Evolutionary conservation across 371 early-diverging fungal species (phyloP), one percentile per base, ranked within the genome.

Genomic region (Syncephalastrum racemosum): DNA sequence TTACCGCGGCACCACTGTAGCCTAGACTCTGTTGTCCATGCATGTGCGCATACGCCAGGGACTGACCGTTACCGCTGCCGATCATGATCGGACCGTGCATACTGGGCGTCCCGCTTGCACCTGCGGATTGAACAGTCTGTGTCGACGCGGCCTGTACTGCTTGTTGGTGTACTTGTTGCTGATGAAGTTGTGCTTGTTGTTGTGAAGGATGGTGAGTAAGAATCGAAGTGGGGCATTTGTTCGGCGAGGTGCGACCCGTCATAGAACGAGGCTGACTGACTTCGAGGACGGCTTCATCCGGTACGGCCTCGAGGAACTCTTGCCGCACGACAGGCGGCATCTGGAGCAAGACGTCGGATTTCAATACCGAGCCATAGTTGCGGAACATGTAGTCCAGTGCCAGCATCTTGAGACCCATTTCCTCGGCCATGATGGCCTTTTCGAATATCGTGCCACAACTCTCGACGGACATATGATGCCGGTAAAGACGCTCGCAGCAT

Each of bases 371-470:
- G 3, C 84, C 84, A 50, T 73, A 76, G 36, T 84, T 65, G 22
- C 66, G 62, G 56, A 82, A 82, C 66, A 84, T 84, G 48, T 72
- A 84, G 42, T 84, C 80, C 14, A 82, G 68, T 1, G 79, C 64
- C 15, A 84, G 60, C 44, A 68, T 61, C 54, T 81, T 82, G 19
- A 84, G 62, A 15, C 84, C 84, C 40, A 60, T 57, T 48, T 84
- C 84, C 52, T 82, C 81, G 4, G 82, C 73, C 36, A 72, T 55
- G 45, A 81, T 79, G 1, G 84, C 81, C 46, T 81, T 81, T 59
- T 84, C 82, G 58, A 84, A 82, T 36, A 84, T 82, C 0, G 73
- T 56, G 1, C 74, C 81, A 59, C 84, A 84, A 0, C 65, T 77
- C 15, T 77, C 73, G 3, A 84, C 64, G 0, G 77, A 69, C 46